Percentiles rank a stretch among this genome's conserved stretches.
Conservation (phyloP, 2,329 filamentous ascomycete genomes). For the Aurifilum marmelostoma region DNA sequence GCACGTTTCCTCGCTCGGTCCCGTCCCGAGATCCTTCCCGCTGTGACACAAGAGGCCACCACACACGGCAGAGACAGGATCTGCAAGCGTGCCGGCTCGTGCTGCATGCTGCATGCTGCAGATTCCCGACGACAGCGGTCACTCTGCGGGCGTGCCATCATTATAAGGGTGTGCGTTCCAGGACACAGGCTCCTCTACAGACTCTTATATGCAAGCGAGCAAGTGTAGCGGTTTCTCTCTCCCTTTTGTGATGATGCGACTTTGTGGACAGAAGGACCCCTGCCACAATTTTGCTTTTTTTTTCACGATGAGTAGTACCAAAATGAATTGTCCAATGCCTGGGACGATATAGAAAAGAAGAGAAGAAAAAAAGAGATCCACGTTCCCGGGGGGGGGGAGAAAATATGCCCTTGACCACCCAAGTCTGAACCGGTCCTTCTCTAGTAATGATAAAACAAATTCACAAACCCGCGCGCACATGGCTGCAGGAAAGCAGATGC, state of each 20-base stretch:
- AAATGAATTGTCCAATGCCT: slow-evolving; percentile 17
- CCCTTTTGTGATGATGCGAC: not conserved
- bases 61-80: slow-evolving; percentile 7
- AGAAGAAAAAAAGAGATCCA: not conserved
- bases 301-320: not conserved
- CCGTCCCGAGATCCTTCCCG: slow-evolving; percentile 7
- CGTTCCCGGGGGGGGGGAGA: too few relatives aligned
- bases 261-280: not conserved
- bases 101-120: not conserved
- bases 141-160: too few relatives aligned
- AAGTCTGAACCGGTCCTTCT: not conserved
- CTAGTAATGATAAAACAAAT: slow-evolving; percentile 8
- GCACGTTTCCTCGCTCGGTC: not conserved
- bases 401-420: not conserved
- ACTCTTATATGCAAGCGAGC: not conserved
- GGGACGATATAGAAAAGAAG: not conserved
- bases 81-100: slow-evolving; percentile 10
- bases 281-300: not conserved
- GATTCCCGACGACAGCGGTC: not conserved
- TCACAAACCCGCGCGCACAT: slow-evolving; percentile 3
- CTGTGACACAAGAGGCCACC: slow-evolving; percentile 1
- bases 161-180: too few relatives aligned
- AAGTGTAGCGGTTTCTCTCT: not conserved
- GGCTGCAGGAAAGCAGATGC: not conserved
- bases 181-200: not conserved